Conservation (phyloP, 2,329 filamentous ascomycete species). For the Tothia fuscella region DNA sequence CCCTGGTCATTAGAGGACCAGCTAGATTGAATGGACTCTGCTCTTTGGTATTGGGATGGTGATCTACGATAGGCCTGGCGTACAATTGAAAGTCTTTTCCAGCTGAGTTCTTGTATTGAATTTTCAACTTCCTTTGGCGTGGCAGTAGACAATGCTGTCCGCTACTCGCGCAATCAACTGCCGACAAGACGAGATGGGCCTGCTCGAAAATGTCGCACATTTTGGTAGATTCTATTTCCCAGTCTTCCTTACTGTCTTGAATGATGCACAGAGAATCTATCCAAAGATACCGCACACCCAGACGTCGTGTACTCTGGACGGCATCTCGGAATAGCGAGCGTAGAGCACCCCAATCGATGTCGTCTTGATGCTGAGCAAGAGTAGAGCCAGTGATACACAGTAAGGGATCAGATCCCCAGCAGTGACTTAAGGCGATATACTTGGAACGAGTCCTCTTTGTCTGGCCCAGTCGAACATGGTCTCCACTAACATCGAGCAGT, state of each 20-base stretch:
- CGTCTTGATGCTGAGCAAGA: not conserved
- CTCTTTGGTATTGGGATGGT: not conserved
- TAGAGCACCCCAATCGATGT: not conserved
- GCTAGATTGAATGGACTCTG: not conserved
- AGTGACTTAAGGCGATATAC: constrained; percentile 2
- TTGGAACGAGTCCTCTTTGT: not conserved
- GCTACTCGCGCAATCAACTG: not conserved
- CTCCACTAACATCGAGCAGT: not conserved
- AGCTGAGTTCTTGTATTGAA: not conserved
- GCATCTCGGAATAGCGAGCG: constrained; percentile 1
- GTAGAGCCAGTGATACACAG: not conserved
- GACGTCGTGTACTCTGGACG: not conserved
- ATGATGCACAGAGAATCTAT: constrained; percentile 15
- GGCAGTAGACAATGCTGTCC: not conserved
- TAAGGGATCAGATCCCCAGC: not conserved
- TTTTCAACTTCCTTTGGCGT: not conserved
- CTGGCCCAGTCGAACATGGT: not conserved
- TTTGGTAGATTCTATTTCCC: constrained; percentile 11
- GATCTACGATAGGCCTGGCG: not conserved
- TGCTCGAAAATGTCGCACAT: constrained; percentile 13
- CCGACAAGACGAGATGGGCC: constrained; percentile 12
- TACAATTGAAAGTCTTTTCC: constrained; percentile 1
- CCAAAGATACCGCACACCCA: constrained; percentile 12
- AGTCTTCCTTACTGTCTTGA: constrained; percentile 13
- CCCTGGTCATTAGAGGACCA: not conserved